A percentile compares a stretch with the other conserved stretches of the same genome.
Evolutionary conservation across 1,284 basidiomycete genomes (phyloP).

Genomic region (Marasmius oreades): DNA sequence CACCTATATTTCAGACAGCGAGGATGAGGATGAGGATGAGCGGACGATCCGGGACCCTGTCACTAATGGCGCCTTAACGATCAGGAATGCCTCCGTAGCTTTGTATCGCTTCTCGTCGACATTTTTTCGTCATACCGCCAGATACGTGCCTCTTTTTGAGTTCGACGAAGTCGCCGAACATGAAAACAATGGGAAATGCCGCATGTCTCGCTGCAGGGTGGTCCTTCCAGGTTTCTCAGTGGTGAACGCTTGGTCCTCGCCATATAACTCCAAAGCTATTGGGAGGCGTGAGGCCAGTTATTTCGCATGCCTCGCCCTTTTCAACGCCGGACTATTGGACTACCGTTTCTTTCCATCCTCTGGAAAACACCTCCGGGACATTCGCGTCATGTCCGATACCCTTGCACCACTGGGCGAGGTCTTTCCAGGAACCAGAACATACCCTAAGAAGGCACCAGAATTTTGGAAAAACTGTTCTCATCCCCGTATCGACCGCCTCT

Average conservation of each 20-base stretch:
- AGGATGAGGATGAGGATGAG: slow-evolving; percentile 34
- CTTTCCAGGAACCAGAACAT: slow-evolving; percentile 43
- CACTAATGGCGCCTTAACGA: slow-evolving; percentile 52
- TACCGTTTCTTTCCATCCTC: slow-evolving; percentile 46
- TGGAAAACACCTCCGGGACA: slow-evolving; percentile 12
- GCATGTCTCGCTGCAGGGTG: slow-evolving; percentile 39
- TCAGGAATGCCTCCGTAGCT: slow-evolving; percentile 49
- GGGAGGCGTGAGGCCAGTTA: slow-evolving; percentile 60
- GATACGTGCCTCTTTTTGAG: slow-evolving; percentile 38
- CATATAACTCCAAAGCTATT: slow-evolving; percentile 40
- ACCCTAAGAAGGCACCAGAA: slow-evolving; percentile 51
- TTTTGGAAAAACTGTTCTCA: slow-evolving; percentile 55
- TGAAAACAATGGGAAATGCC: slow-evolving; percentile 23
- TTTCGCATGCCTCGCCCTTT: slow-evolving; percentile 48
- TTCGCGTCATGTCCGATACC: slow-evolving; percentile 10
- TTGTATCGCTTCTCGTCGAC: slow-evolving; percentile 44
- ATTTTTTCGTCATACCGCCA: slow-evolving; percentile 10
- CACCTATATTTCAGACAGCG: slow-evolving; percentile 44
- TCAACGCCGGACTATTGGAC: slow-evolving; percentile 46
- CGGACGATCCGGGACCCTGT: slow-evolving; percentile 49
- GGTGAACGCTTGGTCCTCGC: slow-evolving; percentile 39
- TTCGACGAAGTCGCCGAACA: slow-evolving; percentile 24
- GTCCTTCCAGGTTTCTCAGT: slow-evolving; percentile 42
- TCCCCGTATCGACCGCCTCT: slow-evolving; percentile 32
- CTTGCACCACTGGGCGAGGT: slow-evolving; percentile 25